A percentile compares a stretch with the other conserved stretches of the same genome.
Conservation (phyloP, 495 filamentous ascomycete species). For the Friedmanniomyces simplex region DNA sequence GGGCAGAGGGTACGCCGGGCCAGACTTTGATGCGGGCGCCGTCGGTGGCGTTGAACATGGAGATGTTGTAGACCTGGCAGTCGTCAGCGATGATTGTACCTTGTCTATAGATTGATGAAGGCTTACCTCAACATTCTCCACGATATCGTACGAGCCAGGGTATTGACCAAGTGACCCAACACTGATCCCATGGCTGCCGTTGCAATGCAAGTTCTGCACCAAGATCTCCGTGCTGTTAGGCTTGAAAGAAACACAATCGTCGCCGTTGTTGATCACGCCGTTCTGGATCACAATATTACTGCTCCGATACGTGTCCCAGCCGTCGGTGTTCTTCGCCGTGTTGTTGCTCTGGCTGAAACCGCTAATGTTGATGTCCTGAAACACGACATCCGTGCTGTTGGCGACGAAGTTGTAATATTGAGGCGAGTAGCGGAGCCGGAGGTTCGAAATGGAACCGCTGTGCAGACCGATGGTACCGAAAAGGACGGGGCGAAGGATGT, state of each 20-base stretch:
- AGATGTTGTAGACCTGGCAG: slow-evolving; percentile 56
- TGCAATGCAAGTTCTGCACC: slow-evolving; percentile 59
- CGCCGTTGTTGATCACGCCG: slow-evolving; percentile 56
- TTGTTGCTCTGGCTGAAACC: slow-evolving; percentile 43
- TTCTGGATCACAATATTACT: slow-evolving; percentile 56
- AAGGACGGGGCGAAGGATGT: slow-evolving; percentile 51
- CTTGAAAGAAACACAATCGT: slow-evolving; percentile 72
- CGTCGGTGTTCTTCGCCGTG: slow-evolving; percentile 57
- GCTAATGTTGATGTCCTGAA: slow-evolving; percentile 54
- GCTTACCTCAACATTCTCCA: slow-evolving; percentile 54
- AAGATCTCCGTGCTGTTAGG: slow-evolving; percentile 66
- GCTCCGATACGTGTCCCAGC: slow-evolving; percentile 51
- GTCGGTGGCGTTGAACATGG: slow-evolving; percentile 54
- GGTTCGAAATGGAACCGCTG: slow-evolving; percentile 46
- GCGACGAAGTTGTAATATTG: slow-evolving; percentile 61
- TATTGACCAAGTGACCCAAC: slow-evolving; percentile 66
- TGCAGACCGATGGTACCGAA: slow-evolving; percentile 53
- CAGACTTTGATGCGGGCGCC: slow-evolving; percentile 65
- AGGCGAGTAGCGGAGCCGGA: slow-evolving; percentile 54
- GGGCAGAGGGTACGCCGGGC: slow-evolving; percentile 42
- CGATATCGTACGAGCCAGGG: slow-evolving; percentile 50
- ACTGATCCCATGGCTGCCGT: slow-evolving; percentile 63
- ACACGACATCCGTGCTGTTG: slow-evolving; percentile 56
- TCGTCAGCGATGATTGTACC: too few species aligned
- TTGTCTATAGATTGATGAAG: too few species aligned